phyloP scores from a whole-genome alignment of 768 basidiomycete genomes.

The Suillus americanus region DNA sequence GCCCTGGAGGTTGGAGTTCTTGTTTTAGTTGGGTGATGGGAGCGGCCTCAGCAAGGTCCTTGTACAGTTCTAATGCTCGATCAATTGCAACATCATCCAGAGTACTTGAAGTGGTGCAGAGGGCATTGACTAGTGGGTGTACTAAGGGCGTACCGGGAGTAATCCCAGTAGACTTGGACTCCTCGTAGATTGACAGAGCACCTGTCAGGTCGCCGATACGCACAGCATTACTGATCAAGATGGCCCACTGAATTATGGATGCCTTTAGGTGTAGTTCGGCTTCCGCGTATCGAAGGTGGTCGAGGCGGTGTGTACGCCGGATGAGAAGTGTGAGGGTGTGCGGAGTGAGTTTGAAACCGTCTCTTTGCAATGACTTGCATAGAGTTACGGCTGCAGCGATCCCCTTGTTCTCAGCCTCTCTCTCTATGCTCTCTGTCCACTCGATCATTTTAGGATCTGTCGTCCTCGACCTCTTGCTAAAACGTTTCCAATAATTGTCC shows the following conservation, averaged over 20 bases:
- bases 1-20: constrained; percentile 14
- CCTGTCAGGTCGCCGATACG: constrained; percentile 35
- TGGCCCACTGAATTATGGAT: constrained; percentile 49
- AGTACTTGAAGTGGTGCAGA: constrained; percentile 42
- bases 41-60: constrained; percentile 40
- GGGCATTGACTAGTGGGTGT: constrained; percentile 50
- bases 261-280: constrained; percentile 40
- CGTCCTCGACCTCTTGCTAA: constrained; percentile 28
- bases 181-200: constrained; percentile 52
- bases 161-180: constrained; percentile 43
- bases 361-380: constrained; percentile 31
- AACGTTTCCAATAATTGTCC: constrained; percentile 36
- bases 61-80: constrained; percentile 53
- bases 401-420: constrained; percentile 33
- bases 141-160: constrained; percentile 50
- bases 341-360: constrained; percentile 32
- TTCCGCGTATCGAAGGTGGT: constrained; percentile 45
- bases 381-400: constrained; percentile 34
- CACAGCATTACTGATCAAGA: constrained; percentile 52
- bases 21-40: constrained; percentile 23
- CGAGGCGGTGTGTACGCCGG: constrained; percentile 36
- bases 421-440: constrained; percentile 30
- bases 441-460: constrained; percentile 26
- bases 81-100: constrained; percentile 47
- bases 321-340: constrained; percentile 43